phyloP scores from a whole-genome alignment of 768 basidiomycete species.

The Xerocomellus chrysenteron region DNA sequence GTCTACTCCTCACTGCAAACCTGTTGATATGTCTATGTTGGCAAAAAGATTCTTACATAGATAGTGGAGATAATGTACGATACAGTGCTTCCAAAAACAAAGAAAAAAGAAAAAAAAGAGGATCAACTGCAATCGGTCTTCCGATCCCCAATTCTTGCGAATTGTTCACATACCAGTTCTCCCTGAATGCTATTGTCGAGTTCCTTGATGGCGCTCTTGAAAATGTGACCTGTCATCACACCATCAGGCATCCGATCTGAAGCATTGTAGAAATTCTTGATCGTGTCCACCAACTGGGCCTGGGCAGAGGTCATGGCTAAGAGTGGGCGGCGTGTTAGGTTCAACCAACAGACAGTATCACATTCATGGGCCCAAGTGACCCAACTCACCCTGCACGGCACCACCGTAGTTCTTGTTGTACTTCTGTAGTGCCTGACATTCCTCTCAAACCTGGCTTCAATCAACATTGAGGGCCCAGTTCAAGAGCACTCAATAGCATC shows the following conservation, averaged over 20 bases:
- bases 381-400: conserved; percentile 78
- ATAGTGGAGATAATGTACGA: conserved; percentile 44
- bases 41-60: background rate
- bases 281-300: conserved; percentile 86
- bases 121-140: conserved; percentile 1
- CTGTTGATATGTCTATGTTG: conserved; percentile 29
- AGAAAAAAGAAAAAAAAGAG: background rate
- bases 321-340: background rate
- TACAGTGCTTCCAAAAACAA: conserved; percentile 80
- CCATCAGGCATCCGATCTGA: conserved; percentile 83
- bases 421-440: conserved; percentile 89
- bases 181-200: conserved; percentile 80
- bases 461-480: too few species aligned
- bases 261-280: conserved; percentile 89
- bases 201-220: conserved; percentile 93
- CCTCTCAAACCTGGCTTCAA: conserved; percentile 79
- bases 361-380: background rate
- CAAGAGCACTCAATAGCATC: too few species aligned
- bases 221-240: conserved; percentile 96
- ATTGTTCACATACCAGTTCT: conserved; percentile 69
- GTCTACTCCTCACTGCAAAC: conserved; percentile 86
- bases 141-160: background rate
- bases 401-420: conserved; percentile 94
- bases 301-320: conserved; percentile 94
- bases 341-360: background rate